Percentiles rank a stretch among this genome's conserved stretches.
These are phyloP conservation scores for Aspergillus pseudonomiae DNA, from an alignment of 2,329 filamentous ascomycete genomes.

Conservation along the genomic window DNA sequence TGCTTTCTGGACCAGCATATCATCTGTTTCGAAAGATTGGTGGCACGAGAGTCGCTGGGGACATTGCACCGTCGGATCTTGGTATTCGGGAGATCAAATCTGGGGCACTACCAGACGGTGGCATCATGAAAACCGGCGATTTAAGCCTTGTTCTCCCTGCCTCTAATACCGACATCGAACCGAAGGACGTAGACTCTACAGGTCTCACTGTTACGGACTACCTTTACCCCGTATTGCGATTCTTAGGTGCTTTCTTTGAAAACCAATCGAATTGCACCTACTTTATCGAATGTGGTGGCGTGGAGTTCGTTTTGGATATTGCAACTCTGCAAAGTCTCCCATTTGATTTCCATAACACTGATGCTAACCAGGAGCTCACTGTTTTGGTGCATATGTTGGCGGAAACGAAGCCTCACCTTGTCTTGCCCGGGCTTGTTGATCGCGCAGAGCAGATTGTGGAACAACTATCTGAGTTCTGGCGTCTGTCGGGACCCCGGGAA, in stretches of 20 bases:
- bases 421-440: conserved; percentile 77
- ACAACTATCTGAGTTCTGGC: conserved; percentile 66
- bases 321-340: conserved; percentile 80
- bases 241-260: conserved; percentile 75
- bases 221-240: conserved; percentile 74
- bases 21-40: conserved; percentile 41
- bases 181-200: conserved; percentile 54
- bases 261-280: conserved; percentile 72
- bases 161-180: conserved; percentile 34
- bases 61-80: conserved; percentile 27
- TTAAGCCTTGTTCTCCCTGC: conserved; percentile 31
- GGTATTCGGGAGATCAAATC: conserved; percentile 33
- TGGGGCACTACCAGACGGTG: conserved; percentile 40
- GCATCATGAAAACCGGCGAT: conserved; percentile 37
- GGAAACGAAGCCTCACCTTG: conserved; percentile 77
- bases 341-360: conserved; percentile 68
- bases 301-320: conserved; percentile 82
- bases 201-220: conserved; percentile 66
- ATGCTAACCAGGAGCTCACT: conserved; percentile 70
- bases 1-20: conserved; percentile 60
- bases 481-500: conserved; percentile 48
- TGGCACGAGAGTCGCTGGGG: conserved; percentile 27
- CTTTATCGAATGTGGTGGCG: conserved; percentile 78
- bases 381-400: conserved; percentile 76
- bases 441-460: conserved; percentile 72